These are phyloP conservation scores for Salvia splendens DNA, from an alignment of 257 asterid species.

Conservation along the genomic window DNA sequence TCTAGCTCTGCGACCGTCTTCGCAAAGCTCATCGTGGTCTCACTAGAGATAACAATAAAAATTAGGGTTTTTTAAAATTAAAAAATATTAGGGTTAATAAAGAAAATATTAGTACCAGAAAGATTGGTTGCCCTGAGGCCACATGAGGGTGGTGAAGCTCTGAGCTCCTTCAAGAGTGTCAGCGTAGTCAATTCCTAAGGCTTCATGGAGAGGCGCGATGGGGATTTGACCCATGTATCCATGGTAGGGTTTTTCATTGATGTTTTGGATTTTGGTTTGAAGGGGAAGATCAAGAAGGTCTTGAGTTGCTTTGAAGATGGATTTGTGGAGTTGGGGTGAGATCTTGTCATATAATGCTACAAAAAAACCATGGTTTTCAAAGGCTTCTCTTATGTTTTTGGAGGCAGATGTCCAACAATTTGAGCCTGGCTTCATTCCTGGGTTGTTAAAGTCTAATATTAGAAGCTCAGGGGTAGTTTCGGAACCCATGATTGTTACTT, in stretches of 20 bases:
- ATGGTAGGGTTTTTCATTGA: conserved; percentile 68
- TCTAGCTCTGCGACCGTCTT: conserved; percentile 59
- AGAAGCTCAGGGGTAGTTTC: conserved; percentile 36
- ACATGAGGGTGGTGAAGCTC: conserved; percentile 66
- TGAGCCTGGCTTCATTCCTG: conserved; percentile 53
- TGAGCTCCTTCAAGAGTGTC: conserved; percentile 57
- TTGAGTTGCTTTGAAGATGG: conserved; percentile 54
- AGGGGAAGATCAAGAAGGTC: conserved; percentile 59
- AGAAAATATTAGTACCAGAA: conserved; percentile 37
- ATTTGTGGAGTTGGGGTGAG: conserved; percentile 50
- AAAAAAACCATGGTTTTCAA: conserved; percentile 75
- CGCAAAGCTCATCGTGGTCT: conserved; percentile 52
- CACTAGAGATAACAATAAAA: too few relatives aligned
- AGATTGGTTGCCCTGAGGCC: conserved; percentile 60
- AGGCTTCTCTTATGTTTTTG: conserved; percentile 50
- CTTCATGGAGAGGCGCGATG: conserved; percentile 73
- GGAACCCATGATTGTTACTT: conserved; percentile 50
- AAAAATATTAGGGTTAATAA: too few relatives aligned
- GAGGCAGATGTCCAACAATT: conserved; percentile 47
- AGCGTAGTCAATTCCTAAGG: conserved; percentile 70
- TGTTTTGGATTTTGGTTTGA: conserved; percentile 50
- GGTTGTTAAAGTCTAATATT: conserved; percentile 56
- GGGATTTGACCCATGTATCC: conserved; percentile 78
- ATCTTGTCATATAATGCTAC: conserved; percentile 53
- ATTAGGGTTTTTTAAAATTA: too few relatives aligned